Conservation (phyloP, 352 stramenopile genomes). For the Globisporangium barbulae region DNA sequence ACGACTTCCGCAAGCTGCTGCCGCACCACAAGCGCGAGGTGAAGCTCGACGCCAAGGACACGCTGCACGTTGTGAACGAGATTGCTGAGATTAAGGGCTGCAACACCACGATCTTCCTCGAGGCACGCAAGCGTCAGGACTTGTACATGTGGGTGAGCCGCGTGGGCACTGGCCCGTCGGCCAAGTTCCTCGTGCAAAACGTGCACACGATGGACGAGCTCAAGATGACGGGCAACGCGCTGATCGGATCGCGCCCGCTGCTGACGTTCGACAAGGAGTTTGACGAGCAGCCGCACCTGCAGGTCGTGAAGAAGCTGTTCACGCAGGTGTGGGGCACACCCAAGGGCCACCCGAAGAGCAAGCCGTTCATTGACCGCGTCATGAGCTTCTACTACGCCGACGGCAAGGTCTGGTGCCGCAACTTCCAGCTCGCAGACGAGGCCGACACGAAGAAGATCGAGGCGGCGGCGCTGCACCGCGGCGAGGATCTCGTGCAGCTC, state of each 20-base stretch:
- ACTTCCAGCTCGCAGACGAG: constrained; percentile 94
- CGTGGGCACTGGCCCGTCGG: constrained; percentile 93
- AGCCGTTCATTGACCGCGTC: constrained; percentile 99
- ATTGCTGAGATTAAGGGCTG: constrained; percentile 98
- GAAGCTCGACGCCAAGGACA: constrained; percentile 97
- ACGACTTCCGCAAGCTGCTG: constrained; percentile 97
- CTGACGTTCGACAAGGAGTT: constrained; percentile 97
- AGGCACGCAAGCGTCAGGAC: constrained; percentile 97
- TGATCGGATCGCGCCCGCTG: constrained; percentile 96
- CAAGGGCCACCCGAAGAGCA: constrained; percentile 98
- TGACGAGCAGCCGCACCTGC: constrained; percentile 88
- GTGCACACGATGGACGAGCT: constrained; percentile 99
- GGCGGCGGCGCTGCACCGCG: constrained; percentile 73
- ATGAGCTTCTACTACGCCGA: constrained; percentile 97
- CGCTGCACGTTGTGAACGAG: constrained; percentile 95
- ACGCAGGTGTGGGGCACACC: constrained; percentile 94
- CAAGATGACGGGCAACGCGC: constrained; percentile 98
- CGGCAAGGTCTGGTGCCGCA: constrained; percentile 97
- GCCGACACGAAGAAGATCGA: constrained; percentile 92
- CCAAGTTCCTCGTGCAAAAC: constrained; percentile 98
- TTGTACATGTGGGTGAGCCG: constrained; percentile 98
- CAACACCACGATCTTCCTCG: constrained; percentile 96
- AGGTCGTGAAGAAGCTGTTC: constrained; percentile 97
- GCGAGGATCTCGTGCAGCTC: constrained; percentile 91
- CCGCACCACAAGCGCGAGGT: constrained; percentile 99